Evolutionary conservation across 768 basidiomycete species (phyloP).

Genomic region (Pholiota molesta): DNA sequence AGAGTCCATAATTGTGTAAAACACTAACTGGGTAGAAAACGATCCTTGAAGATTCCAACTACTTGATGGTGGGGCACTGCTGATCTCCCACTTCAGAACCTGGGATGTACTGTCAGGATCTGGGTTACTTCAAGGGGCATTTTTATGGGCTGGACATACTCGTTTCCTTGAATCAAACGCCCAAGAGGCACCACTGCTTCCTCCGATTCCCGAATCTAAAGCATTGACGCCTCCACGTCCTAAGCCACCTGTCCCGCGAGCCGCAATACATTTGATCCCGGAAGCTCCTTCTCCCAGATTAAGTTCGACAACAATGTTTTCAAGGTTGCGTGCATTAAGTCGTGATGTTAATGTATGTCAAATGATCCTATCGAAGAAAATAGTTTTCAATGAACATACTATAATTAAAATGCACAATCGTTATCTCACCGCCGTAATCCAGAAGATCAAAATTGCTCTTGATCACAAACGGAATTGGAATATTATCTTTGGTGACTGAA

Average conservation of each 20-base stretch:
- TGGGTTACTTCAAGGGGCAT: not conserved
- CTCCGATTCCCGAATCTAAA: conserved; percentile 33
- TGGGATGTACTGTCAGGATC: conserved; percentile 28
- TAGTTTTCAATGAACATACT: conserved; percentile 35
- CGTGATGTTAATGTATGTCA: conserved; percentile 67
- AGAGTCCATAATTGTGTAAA: not conserved
- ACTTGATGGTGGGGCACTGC: conserved; percentile 65
- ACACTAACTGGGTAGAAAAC: conserved; percentile 63
- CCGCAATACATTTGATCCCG: conserved; percentile 71
- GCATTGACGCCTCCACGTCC: conserved; percentile 34
- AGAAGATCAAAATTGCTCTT: conserved; percentile 51
- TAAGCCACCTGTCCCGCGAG: conserved; percentile 56
- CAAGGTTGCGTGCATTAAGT: conserved; percentile 63
- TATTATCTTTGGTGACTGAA: conserved; percentile 38
- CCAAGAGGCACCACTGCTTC: conserved; percentile 66
- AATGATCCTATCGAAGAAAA: conserved; percentile 37
- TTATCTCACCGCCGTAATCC: conserved; percentile 41
- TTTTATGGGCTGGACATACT: conserved; percentile 37
- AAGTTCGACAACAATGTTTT: conserved; percentile 72
- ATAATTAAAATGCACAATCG: not conserved
- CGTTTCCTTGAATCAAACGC: conserved; percentile 71
- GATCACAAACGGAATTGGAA: conserved; percentile 54
- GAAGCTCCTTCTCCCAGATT: conserved; percentile 76
- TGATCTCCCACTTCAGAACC: conserved; percentile 82
- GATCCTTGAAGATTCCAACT: conserved; percentile 78